Base-by-base conservation (phyloP, 768 basidiomycete genomes). In the Psilocybe cyanescens region DNA sequence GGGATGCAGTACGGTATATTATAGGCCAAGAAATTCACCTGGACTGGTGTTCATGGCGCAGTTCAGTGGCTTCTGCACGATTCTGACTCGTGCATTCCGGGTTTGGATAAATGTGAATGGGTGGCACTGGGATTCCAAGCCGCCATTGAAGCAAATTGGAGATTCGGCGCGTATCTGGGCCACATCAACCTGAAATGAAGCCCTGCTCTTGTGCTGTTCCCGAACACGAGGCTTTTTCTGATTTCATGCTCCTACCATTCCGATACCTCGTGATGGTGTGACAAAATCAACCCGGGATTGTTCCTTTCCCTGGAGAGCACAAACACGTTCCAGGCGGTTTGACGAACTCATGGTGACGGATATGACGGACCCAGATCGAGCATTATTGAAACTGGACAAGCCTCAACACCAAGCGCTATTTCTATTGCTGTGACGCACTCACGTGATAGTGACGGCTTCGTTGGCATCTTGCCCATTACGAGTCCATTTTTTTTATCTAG, bases 101-200 rank as follows among this genome's bases (percentile, higher is more conserved):
- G 49, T 56, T 44, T 31, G 58, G 45, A 19, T n/a, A 51, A 14
- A 50, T 17, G 61, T 46, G 35, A 49, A 57, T 51, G 37, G 19
- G 44, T 48, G 48, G 53, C 47, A 60, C 28, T 55, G 37, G 59
- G 19, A 47, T 16, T 47, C 16, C 44, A 55, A 30, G 45, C 54
- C 54, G 51, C 51, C 51, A 35, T 53, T 30, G 31, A 17, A 19
- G 51, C 12, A 60, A 50, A 55, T 33, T 55, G 51, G 54, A 55
- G 59, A 60, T 49, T 55, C 59, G 59, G 48, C 17, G 59, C 53
- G 59, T 37, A 60, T 49, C 45, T 50, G 46, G 35, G 33, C 39
- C 31, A 60, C 8, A 53, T 50, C 29, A 53, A 53, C 51, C 35
- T 37, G 28, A 31, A 58, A 58, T 58, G 47, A 49, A 58, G 17